Percentiles rank a stretch among this genome's conserved stretches.
Conservation (phyloP, 495 filamentous ascomycete genomes). For the Xylaria sp. region DNA sequence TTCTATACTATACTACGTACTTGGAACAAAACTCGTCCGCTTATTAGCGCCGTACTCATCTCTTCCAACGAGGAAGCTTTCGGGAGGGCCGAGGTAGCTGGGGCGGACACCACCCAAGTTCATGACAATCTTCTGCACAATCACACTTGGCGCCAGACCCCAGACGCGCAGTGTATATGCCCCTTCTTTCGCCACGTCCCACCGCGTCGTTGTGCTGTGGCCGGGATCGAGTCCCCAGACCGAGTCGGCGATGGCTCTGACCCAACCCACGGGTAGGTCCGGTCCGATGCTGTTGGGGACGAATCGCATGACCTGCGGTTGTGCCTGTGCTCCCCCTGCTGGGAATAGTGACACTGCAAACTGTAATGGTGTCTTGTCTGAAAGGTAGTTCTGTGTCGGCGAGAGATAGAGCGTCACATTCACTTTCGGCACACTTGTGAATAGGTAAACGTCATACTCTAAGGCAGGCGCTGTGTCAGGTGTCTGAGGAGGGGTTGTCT, state of each 20-base stretch:
- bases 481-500: slow-evolving; percentile 55
- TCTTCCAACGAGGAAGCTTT: slow-evolving; percentile 63
- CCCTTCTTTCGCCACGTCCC: slow-evolving; percentile 54
- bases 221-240: slow-evolving; percentile 60
- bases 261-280: slow-evolving; percentile 64
- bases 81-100: slow-evolving; percentile 73
- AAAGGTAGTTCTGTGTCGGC: slow-evolving; percentile 65
- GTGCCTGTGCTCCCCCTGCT: slow-evolving; percentile 46
- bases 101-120: slow-evolving; percentile 71
- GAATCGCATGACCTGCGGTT: slow-evolving; percentile 57
- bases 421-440: slow-evolving; percentile 57
- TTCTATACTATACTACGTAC: not conserved
- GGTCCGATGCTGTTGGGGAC: slow-evolving; percentile 55
- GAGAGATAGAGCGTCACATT: slow-evolving; percentile 69
- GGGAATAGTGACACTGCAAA: slow-evolving; percentile 64
- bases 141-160: slow-evolving; percentile 67
- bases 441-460: slow-evolving; percentile 71
- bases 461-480: slow-evolving; percentile 60
- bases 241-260: slow-evolving; percentile 59
- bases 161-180: slow-evolving; percentile 66
- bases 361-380: slow-evolving; percentile 62
- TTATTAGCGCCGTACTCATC: slow-evolving; percentile 50
- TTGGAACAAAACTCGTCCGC: slow-evolving; percentile 47
- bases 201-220: slow-evolving; percentile 61
- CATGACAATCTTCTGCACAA: slow-evolving; percentile 73